Evolutionary conservation across 164 flowering plant species (phyloP).

Genomic region (Stephania japonica): DNA sequence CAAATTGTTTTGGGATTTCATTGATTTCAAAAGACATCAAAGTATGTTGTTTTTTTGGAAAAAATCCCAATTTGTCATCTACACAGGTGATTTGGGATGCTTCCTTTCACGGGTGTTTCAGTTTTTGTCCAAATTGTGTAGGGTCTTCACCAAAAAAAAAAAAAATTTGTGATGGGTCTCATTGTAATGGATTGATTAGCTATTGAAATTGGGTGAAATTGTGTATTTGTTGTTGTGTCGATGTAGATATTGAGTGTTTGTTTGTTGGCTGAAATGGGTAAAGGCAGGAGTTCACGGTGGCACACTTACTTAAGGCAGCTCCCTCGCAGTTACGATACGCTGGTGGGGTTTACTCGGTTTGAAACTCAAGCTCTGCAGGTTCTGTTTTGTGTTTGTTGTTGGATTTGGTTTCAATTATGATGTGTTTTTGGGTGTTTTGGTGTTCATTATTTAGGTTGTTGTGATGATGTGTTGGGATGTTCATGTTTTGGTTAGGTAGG

Average conservation of each 20-base stretch:
- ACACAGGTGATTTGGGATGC: too few relatives aligned
- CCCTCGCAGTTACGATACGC: constrained; percentile 55
- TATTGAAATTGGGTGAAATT: neutral
- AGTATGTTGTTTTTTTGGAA: too few relatives aligned
- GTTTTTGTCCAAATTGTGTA: too few relatives aligned
- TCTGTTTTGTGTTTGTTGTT: constrained; percentile 22
- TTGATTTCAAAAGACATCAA: too few relatives aligned
- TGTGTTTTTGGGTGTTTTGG: neutral
- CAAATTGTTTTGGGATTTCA: too few relatives aligned
- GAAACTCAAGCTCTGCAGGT: constrained; percentile 82
- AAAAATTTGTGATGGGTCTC: too few relatives aligned
- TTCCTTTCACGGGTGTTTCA: too few relatives aligned
- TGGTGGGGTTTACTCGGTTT: constrained; percentile 52
- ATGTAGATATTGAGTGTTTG: constrained; percentile 60
- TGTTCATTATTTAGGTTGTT: neutral
- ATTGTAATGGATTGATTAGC: neutral
- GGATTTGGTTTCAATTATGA: neutral
- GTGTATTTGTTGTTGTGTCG: neutral
- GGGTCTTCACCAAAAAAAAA: too few relatives aligned
- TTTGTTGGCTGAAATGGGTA: constrained; percentile 66
- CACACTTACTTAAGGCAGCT: constrained; percentile 61
- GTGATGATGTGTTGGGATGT: neutral
- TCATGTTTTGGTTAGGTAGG: constrained; percentile 30
- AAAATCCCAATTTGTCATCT: too few relatives aligned
- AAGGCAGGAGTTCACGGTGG: constrained; percentile 74